Base-by-base conservation (phyloP, 2,329 filamentous ascomycete genomes). In the Raffaelea arxii region DNA sequence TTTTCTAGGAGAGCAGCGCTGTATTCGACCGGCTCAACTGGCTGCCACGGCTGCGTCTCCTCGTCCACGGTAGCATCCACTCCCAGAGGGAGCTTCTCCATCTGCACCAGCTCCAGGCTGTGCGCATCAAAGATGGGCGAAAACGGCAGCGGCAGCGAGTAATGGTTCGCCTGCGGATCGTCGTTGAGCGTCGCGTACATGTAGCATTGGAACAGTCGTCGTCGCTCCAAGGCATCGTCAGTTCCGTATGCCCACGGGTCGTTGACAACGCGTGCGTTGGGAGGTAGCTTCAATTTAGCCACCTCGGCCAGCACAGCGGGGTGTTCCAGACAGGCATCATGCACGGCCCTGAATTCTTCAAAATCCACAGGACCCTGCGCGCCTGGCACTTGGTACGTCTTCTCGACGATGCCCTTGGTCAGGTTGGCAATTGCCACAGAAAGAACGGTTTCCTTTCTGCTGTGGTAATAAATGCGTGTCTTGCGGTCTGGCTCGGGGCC, bases 401-500 rank as follows among this genome's bases (percentile, higher is more conserved):
- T 68, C 52, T 80, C 72, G 6, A 82, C 67, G 4, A 60, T 67
- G 35, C 66, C 61, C 4, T 62, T 61, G 2, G 65, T 70, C 21
- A 83, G 83, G 83, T 0, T 86, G 69, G 53, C 82, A 81, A 55
- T 86, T 82, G 46, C 82, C 85, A 12, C 82, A 82, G 0, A 85
- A 68, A 7, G 69, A 66, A 2, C 87, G 68, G 49, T 83, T 84
- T 59, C 86, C 86, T n/a, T n/a, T n/a, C n/a, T n/a, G n/a, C n/a
- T n/a, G n/a, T n/a, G n/a, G n/a, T n/a, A n/a, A n/a, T n/a, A n/a
- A n/a, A n/a, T n/a, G n/a, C n/a, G n/a, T n/a, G n/a, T n/a, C n/a
- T n/a, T n/a, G n/a, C n/a, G n/a, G 16, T 79, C 77, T 42, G 73
- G 77, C 41, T 76, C 72, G 2, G n/a, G n/a, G 32, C 32, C 65